Percentiles rank a stretch among this genome's conserved stretches.
phyloP scores from a whole-genome alignment of 192 early-diverging fungal species.

The Entomortierella beljakovae region DNA sequence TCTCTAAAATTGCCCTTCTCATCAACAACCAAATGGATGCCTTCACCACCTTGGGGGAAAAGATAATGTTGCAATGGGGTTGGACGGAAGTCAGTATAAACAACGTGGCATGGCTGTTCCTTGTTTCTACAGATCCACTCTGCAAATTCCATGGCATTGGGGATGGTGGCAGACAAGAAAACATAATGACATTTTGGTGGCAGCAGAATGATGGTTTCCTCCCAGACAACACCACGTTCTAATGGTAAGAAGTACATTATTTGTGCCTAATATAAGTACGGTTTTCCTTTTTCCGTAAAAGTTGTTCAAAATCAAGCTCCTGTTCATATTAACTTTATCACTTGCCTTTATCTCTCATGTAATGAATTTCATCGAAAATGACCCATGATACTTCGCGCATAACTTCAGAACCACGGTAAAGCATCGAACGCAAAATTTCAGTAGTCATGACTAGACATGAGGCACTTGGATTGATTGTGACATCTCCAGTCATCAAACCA shows the following conservation, averaged over 20 bases:
- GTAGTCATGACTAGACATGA: constrained; percentile 98
- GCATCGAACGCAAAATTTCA: constrained; percentile 97
- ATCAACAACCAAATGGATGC: constrained; percentile 96
- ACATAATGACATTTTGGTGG: constrained; percentile 94
- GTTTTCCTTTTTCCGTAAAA: too few species aligned
- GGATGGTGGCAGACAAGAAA: constrained; percentile 98
- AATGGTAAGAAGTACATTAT: too few species aligned
- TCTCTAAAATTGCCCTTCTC: constrained; percentile 95
- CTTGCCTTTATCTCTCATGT: constrained; percentile 92
- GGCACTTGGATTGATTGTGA: constrained; percentile 93
- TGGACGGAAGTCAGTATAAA: constrained; percentile 97
- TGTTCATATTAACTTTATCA: constrained; percentile 1
- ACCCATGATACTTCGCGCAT: constrained; percentile 99
- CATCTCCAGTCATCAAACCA: constrained; percentile 98
- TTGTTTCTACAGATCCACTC: constrained; percentile 98
- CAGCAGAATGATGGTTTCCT: constrained; percentile 96
- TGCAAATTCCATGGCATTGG: constrained; percentile 98
- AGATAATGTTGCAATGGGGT: constrained; percentile 98
- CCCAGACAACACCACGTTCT: constrained; percentile 99
- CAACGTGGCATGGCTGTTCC: constrained; percentile 97
- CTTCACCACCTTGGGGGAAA: constrained; percentile 91
- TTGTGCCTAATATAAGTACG: too few species aligned
- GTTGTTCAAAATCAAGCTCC: too few species aligned
- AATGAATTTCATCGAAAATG: constrained; percentile 98
- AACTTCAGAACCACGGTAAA: constrained; percentile 96